These are phyloP conservation scores for Phyllostachys edulis DNA, from an alignment of 176 grass and related monocot species.

Conservation along the genomic window DNA sequence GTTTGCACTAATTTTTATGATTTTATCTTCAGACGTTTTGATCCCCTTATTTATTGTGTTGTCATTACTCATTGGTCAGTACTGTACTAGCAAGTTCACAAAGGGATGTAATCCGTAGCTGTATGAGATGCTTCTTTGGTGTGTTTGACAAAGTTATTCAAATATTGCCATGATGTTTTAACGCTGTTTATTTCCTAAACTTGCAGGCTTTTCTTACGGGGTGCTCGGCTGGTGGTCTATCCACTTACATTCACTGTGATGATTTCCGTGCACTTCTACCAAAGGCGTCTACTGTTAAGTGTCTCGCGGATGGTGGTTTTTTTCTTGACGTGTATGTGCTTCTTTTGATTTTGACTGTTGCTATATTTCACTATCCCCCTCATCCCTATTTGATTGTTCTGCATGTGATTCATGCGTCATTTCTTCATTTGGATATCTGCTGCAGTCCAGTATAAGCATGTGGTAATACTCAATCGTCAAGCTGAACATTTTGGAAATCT, in stretches of 20 bases:
- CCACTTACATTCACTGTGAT: slow-evolving; percentile 78
- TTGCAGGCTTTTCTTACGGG: slow-evolving; percentile 74
- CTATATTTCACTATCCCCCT: background rate
- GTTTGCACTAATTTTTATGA: background rate
- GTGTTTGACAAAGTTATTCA: background rate
- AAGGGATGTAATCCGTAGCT: background rate
- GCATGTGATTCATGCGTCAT: background rate
- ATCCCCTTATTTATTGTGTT: background rate
- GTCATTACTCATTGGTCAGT: background rate
- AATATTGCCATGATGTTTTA: background rate
- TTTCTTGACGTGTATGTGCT: slow-evolving; percentile 73
- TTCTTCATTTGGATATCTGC: background rate
- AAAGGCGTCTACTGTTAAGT: slow-evolving; percentile 57
- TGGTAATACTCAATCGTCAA: background rate
- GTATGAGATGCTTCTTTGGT: background rate
- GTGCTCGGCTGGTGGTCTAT: slow-evolving; percentile 76
- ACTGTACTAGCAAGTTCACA: background rate
- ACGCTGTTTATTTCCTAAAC: background rate
- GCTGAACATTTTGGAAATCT: background rate
- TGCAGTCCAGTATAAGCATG: background rate
- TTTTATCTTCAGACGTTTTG: background rate
- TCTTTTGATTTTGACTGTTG: background rate
- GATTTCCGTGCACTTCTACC: slow-evolving; percentile 67
- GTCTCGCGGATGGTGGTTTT: slow-evolving; percentile 76
- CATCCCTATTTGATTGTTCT: background rate